Base-by-base conservation (phyloP, 345 rosid genomes). In the Alliaria petiolata region DNA sequence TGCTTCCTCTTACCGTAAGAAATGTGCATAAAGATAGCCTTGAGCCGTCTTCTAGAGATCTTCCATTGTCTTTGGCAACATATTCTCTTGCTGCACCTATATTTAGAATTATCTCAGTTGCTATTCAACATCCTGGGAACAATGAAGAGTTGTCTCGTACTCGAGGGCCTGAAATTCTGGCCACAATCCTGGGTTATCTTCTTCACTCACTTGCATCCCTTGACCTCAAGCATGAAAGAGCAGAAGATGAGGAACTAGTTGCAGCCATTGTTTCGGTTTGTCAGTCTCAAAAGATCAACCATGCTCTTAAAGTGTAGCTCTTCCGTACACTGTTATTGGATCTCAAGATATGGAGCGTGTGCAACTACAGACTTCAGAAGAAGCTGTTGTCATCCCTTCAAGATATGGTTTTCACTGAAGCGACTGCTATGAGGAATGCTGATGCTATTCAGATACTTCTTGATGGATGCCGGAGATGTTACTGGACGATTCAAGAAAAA, bases 391-490 rank as follows among this genome's bases (percentile, higher is more conserved):
- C 97, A 56, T 95, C 96, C 2, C 81, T 95, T 30, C 96, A 97
- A 63, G 99, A 95, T 83, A 85, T 88, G 90, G 99, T 95, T 70
- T 95, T 95, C 78, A 88, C 90, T 7, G 98, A 95, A 81, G 86
- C 99, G 15, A 59, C 62, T 38, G 89, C 83, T 72, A 88, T 95
- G 99, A 84, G 92, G 67, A 88, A 89, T 73, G 96, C 96, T 50
- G 89, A 89, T 80, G 99, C 99, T 76, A 88, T 95, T 81, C 98
- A 91, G 77, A 78, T 88, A 90, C 98, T 95, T 83, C 82, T 95
- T 46, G 96, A 91, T 83, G 95, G 96, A 68, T 89, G 99, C 84
- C 80, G 99, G 76, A 91, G 83, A 82, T 95, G 96, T 83, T 95
- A 89, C 78, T 95, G 99, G 99, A 83, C 83, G 31, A 69, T 87